These are phyloP conservation scores for Sisymbrium irio DNA, from an alignment of 345 rosid genomes.

Conservation along the genomic window DNA sequence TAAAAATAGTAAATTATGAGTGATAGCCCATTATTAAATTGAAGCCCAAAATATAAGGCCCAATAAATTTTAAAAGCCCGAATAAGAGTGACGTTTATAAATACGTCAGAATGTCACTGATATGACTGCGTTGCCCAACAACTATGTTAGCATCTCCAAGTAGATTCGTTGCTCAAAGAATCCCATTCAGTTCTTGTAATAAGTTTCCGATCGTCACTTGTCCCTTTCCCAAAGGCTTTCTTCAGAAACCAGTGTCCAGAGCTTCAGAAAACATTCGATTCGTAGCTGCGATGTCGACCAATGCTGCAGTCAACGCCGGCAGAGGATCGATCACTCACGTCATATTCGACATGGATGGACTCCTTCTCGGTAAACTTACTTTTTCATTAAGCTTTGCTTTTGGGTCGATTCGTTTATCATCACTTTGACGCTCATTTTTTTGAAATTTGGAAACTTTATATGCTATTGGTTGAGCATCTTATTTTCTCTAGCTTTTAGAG, in stretches of 20 bases:
- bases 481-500: too few relatives aligned
- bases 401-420: too few relatives aligned
- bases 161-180: slow-evolving; percentile 11
- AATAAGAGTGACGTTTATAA: neutral
- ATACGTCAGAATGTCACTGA: neutral
- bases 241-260: neutral
- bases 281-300: slow-evolving; percentile 15
- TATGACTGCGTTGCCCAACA: neutral
- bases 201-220: neutral
- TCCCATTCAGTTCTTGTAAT: neutral
- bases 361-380: slow-evolving; percentile 60
- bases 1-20: too few relatives aligned
- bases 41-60: slow-evolving; percentile 18
- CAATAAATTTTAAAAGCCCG: neutral
- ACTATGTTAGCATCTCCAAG: slow-evolving; percentile 29
- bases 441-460: neutral
- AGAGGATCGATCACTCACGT: slow-evolving; percentile 70
- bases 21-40: neutral
- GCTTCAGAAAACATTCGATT: neutral
- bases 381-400: neutral
- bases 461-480: neutral
- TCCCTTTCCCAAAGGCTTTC: neutral
- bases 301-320: slow-evolving; percentile 14
- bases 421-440: too few relatives aligned
- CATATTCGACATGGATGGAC: slow-evolving; percentile 98